phyloP scores from a whole-genome alignment of 2,329 filamentous ascomycete species.

The Ciborinia camelliae region DNA sequence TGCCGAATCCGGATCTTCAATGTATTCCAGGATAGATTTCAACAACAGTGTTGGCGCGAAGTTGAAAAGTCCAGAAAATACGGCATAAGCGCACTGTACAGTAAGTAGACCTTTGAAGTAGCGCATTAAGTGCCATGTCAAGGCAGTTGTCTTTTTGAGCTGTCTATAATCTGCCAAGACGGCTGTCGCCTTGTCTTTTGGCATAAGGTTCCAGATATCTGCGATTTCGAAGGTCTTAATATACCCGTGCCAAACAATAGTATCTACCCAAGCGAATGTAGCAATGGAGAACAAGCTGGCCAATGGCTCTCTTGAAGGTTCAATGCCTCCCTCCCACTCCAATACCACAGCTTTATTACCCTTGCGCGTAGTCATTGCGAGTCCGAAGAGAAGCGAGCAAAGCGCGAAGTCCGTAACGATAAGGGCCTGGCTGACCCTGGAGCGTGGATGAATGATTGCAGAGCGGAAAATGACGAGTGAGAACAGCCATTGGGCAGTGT shows the following conservation, averaged over 20 bases:
- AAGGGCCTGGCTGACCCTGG: slow-evolving; percentile 59
- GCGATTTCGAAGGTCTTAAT: slow-evolving; percentile 76
- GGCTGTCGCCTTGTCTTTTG: slow-evolving; percentile 80
- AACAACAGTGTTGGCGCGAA: slow-evolving; percentile 90
- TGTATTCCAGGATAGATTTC: slow-evolving; percentile 87
- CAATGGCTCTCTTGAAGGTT: slow-evolving; percentile 81
- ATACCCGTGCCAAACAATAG: slow-evolving; percentile 86
- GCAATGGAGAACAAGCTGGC: slow-evolving; percentile 85
- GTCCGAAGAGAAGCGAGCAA: slow-evolving; percentile 67
- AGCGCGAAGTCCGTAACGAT: slow-evolving; percentile 72
- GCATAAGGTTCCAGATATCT: slow-evolving; percentile 87
- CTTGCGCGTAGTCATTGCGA: slow-evolving; percentile 79
- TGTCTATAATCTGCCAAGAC: slow-evolving; percentile 82
- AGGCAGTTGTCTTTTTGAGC: slow-evolving; percentile 72
- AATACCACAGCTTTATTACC: slow-evolving; percentile 86
- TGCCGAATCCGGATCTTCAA: slow-evolving; percentile 74
- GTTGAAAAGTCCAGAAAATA: slow-evolving; percentile 75
- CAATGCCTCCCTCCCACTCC: slow-evolving; percentile 84
- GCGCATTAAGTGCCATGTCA: slow-evolving; percentile 76
- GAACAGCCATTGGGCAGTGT: slow-evolving; percentile 78
- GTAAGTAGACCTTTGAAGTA: slow-evolving; percentile 79
- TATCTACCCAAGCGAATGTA: slow-evolving; percentile 88
- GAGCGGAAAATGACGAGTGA: slow-evolving; percentile 78
- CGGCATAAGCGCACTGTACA: slow-evolving; percentile 75
- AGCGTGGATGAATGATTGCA: slow-evolving; percentile 71